Conservation (phyloP, 1,284 basidiomycete genomes). For the Tilletia caries region DNA sequence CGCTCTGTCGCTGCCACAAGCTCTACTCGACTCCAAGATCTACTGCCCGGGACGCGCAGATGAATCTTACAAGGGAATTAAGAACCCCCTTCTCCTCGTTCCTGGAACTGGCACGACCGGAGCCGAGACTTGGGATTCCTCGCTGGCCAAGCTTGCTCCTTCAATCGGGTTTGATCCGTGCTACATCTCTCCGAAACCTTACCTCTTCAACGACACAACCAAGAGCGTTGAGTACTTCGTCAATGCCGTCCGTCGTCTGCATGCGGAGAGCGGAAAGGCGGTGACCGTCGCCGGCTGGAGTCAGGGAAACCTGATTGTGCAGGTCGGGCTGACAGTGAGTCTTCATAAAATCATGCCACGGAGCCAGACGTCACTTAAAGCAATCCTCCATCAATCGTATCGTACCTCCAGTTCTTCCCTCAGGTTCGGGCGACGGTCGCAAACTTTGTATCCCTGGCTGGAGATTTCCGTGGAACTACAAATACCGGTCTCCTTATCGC, state of each 20-base stretch:
- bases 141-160: constrained; percentile 26
- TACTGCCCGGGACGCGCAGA: no score
- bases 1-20: no score
- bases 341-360: not conserved
- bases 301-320: constrained; percentile 23
- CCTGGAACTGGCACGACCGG: constrained; percentile 27
- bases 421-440: constrained; percentile 19
- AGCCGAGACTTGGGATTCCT: constrained; percentile 23
- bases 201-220: constrained; percentile 27
- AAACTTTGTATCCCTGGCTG: constrained; percentile 26
- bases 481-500: constrained; percentile 17
- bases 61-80: no score
- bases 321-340: constrained; percentile 20
- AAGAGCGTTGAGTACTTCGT: constrained; percentile 32
- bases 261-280: constrained; percentile 13
- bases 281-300: constrained; percentile 30
- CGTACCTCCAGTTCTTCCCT: constrained; percentile 23
- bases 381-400: not conserved
- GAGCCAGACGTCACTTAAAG: not conserved
- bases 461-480: constrained; percentile 28
- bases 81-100: constrained; percentile 19
- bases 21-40: no score
- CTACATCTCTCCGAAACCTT: constrained; percentile 27
- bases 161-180: constrained; percentile 25
- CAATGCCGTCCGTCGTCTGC: constrained; percentile 24